Evolutionary conservation across 371 early-diverging fungal genomes (phyloP).

Genomic region (Mucor velutinosus): DNA sequence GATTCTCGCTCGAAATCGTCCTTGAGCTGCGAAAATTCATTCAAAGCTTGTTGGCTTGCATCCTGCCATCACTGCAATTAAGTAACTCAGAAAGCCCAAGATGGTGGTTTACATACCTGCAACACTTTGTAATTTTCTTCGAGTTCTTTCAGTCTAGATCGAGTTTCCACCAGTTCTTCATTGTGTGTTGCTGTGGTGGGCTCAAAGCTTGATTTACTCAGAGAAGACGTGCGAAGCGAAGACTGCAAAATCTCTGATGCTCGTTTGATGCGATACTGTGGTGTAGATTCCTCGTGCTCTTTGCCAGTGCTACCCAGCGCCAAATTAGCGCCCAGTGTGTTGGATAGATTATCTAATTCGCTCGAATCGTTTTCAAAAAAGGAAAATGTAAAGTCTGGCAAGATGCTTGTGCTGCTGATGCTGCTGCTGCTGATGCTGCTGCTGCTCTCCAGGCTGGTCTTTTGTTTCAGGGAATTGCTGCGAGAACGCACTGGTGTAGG

Average conservation of each 20-base stretch:
- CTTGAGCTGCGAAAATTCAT: conserved; percentile 27
- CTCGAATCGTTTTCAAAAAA: conserved; percentile 24
- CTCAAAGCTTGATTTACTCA: background rate
- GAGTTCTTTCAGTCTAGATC: conserved; percentile 21
- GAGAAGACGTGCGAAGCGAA: conserved; percentile 18
- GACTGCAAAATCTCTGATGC: conserved; percentile 23
- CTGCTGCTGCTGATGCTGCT: conserved; percentile 4
- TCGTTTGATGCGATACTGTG: conserved; percentile 13
- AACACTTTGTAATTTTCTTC: conserved; percentile 19
- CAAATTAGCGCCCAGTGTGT: conserved; percentile 23
- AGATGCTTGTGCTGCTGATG: conserved; percentile 6
- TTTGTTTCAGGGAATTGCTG: conserved; percentile 4
- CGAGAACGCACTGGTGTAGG: conserved; percentile 24
- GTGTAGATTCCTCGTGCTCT: background rate
- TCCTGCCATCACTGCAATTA: background rate
- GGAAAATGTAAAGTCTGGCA: conserved; percentile 19
- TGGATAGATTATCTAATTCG: conserved; percentile 21
- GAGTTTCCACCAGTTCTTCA: conserved; percentile 15
- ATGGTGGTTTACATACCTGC: conserved; percentile 10
- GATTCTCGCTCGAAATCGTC: conserved; percentile 20
- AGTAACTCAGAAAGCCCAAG: background rate
- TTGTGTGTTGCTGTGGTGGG: conserved; percentile 11
- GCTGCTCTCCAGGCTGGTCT: background rate
- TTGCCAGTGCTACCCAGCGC: background rate
- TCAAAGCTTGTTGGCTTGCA: conserved; percentile 30